phyloP scores from a whole-genome alignment of 2,329 filamentous ascomycete genomes.

The Xylariaceae sp. region DNA sequence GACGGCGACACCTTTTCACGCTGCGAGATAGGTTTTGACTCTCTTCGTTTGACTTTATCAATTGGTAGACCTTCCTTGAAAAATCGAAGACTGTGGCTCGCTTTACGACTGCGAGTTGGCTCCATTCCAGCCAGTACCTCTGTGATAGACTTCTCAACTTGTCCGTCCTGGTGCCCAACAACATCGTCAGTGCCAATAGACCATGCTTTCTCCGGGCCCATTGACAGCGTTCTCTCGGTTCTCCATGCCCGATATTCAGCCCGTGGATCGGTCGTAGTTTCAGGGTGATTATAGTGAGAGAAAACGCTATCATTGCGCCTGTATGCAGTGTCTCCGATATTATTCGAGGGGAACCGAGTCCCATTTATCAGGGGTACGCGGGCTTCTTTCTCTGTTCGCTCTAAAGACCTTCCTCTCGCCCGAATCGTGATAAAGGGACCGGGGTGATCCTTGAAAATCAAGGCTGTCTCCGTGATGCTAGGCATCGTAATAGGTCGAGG shows the following conservation, averaged over 20 bases:
- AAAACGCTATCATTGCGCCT: conserved; percentile 29
- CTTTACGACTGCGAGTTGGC: conserved; percentile 69
- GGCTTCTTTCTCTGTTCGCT: conserved; percentile 51
- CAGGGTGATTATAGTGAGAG: conserved; percentile 28
- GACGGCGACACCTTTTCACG: conserved; percentile 51
- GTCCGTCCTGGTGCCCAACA: conserved; percentile 56
- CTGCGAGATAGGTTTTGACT: conserved; percentile 43
- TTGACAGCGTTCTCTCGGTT: conserved; percentile 50
- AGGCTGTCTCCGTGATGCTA: conserved; percentile 42
- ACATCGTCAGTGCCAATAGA: conserved; percentile 63
- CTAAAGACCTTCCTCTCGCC: conserved; percentile 48
- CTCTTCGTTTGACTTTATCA: conserved; percentile 61
- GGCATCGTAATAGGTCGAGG: conserved; percentile 37
- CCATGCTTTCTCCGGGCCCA: conserved; percentile 65
- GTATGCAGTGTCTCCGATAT: conserved; percentile 44
- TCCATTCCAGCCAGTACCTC: conserved; percentile 67
- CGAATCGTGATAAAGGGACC: conserved; percentile 42
- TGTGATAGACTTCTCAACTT: conserved; percentile 69
- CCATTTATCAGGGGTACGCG: conserved; percentile 40
- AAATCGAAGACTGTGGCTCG: conserved; percentile 69
- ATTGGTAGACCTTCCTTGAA: conserved; percentile 70
- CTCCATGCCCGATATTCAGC: conserved; percentile 46
- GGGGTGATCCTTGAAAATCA: conserved; percentile 44
- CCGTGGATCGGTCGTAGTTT: conserved; percentile 34
- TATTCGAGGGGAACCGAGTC: conserved; percentile 35